phyloP scores from a whole-genome alignment of 805 yeast genomes.

The Metschnikowia kofuensis region DNA sequence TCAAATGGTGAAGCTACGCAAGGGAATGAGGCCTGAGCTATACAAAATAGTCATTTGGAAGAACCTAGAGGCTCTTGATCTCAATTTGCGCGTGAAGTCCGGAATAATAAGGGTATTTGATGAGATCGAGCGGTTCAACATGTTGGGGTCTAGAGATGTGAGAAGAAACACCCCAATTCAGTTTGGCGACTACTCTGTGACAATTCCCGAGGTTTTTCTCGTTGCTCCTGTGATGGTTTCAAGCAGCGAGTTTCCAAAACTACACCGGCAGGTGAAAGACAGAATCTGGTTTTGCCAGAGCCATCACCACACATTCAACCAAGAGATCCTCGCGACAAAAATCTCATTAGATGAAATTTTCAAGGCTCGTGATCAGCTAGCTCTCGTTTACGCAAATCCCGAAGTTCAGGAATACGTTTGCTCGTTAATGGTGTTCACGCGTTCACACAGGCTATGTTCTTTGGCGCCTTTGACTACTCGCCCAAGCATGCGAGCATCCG shows the following conservation, averaged over 20 bases:
- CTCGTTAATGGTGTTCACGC: conserved; percentile 33
- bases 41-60: conserved; percentile 16
- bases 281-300: conserved; percentile 20
- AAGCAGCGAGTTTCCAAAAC: conserved; percentile 6
- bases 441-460: conserved; percentile 40
- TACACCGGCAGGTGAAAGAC: conserved; percentile 15
- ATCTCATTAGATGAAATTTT: not conserved
- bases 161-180: conserved; percentile 6
- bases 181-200: conserved; percentile 10
- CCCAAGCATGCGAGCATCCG: conserved; percentile 31
- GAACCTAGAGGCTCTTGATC: conserved; percentile 12
- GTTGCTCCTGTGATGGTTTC: conserved; percentile 13
- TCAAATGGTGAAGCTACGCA: conserved; percentile 10
- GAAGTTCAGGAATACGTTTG: conserved; percentile 36
- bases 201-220: conserved; percentile 9
- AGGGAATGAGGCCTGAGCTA: conserved; percentile 9
- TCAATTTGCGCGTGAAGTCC: conserved; percentile 3
- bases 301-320: conserved; percentile 4
- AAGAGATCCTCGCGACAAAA: conserved; percentile 3
- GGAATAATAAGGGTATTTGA: conserved; percentile 10
- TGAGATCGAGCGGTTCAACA: conserved; percentile 15
- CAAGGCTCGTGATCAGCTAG: conserved; percentile 7
- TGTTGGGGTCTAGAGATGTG: conserved; percentile 6
- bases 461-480: conserved; percentile 36
- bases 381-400: conserved; percentile 28